Base-by-base conservation (phyloP, 768 basidiomycete genomes). In the Leccinum incarnatum region DNA sequence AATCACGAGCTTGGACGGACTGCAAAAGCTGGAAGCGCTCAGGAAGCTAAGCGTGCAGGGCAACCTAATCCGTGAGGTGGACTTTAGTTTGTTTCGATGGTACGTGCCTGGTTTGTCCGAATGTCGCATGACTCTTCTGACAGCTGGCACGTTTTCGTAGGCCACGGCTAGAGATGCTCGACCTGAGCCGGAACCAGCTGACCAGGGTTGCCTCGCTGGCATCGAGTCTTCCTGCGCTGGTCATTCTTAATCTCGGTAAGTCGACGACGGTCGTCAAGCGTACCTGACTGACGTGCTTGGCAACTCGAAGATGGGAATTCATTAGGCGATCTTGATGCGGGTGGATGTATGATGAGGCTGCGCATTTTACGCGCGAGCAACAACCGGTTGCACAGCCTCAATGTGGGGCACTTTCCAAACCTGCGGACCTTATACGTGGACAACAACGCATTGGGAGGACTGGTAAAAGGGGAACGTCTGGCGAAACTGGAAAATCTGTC, bases 371-470 rank as follows among this genome's bases (percentile, higher is more conserved):
- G 93, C 32, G 77, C 89, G 53, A 94, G 90, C 78, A 83, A 85
- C 69, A 99, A 99, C 75, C 81, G 84, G 40, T 74, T 99, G 63
- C 74, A 79, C 53, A 71, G 76, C 58, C 78, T 99, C 56, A 80
- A 93, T 67, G 81, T 82, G 63, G 79, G 79, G 34, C 74, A 78
- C 36, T 83, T 91, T 69, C 77, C 83, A 2, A 87, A 85, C 72
- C 75, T 98, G 67, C 85, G 94, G 63, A 96, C 92, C 69, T 83
- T 99, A 14, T 98, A 97, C 72, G 85, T 91, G 73, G 97, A 99
- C 78, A 87, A 88, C 72, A 96, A 97, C 70, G 72, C 73, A 42
- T 78, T 92, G 32, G 75, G 71, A 32, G 68, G 76, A 50, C 70
- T 90, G 52, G 72, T 67, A 49, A 83, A 83, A 71, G 75, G 83